phyloP scores from a whole-genome alignment of 331 rosid species.

The Saraca asoca region DNA sequence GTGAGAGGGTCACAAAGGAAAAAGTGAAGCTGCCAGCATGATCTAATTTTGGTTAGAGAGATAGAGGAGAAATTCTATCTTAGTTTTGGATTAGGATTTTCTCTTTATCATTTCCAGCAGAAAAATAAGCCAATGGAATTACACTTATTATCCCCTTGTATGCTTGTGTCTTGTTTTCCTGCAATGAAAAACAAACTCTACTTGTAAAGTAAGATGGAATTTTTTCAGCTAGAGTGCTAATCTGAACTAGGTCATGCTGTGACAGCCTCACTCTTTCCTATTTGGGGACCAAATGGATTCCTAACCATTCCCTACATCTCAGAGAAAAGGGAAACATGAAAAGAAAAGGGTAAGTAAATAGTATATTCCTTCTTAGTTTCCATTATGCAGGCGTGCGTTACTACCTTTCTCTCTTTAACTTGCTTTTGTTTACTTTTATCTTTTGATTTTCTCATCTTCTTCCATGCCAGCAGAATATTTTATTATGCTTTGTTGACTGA shows the following conservation, averaged over 20 bases:
- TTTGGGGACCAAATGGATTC: conserved; percentile 48
- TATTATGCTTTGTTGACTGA: background rate
- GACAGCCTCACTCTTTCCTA: conserved; percentile 99
- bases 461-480: background rate
- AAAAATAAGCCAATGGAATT: too few relatives aligned
- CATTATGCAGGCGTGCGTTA: too few relatives aligned
- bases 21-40: conserved; percentile 99
- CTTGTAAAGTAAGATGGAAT: too few relatives aligned
- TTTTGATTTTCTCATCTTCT: background rate
- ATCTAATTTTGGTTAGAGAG: conserved; percentile 71
- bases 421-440: background rate
- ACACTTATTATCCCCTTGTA: too few relatives aligned
- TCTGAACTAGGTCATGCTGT: conserved; percentile 98
- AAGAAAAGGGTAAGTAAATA: conserved; percentile 33
- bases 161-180: too few relatives aligned
- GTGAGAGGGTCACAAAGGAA: conserved; percentile 64
- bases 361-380: too few relatives aligned
- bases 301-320: background rate
- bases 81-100: too few relatives aligned
- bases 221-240: conserved; percentile 36
- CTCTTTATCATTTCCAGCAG: too few relatives aligned
- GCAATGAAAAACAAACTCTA: too few relatives aligned
- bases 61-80: background rate
- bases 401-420: conserved; percentile 9
- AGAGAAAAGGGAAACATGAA: background rate